Base-by-base conservation (phyloP, 2,329 filamentous ascomycete species). In the Cryphonectria radicalis region DNA sequence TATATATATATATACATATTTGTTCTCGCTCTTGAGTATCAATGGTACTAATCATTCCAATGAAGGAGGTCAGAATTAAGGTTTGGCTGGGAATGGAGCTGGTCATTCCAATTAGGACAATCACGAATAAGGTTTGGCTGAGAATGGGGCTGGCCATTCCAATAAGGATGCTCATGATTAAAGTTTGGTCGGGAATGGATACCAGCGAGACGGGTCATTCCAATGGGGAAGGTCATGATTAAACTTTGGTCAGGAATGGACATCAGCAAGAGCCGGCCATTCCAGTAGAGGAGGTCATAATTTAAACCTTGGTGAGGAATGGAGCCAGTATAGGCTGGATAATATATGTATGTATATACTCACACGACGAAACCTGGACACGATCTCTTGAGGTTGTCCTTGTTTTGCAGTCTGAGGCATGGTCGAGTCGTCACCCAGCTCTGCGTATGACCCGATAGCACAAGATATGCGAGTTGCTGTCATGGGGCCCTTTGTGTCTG, bases 351-450 rank as follows among this genome's bases (percentile, higher is more conserved):
- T 32, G 3, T 32, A 32, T 32, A 32, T 10, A 37, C 35, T 63
- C 35, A 63, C 19, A 37, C 35, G 59, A 37, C 19, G 19, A n/a
- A 63, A 63, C 19, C 37, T 42, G 35, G 35, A 37, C 8, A 37
- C 35, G 32, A 62, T 32, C 22, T 67, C 53, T 11, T 60, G 32
- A 59, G 32, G 53, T 40, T 67, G 53, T 5, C n/a, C 22, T 1
- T 37, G 28, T 10, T 37, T 25, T 67, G 50, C 8, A 60, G 35
- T 10, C 65, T 55, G 14, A 67, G 10, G 22, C 13, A 60, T 32
- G 3, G 10, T 35, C 22, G 37, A 25, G 37, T 67, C 66, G 11
- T 62, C 66, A 7, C 55, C 66, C 3, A 67, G n/a, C 53, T 67
- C 40, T 10, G 22, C 55, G 40, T 67, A 67, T 11, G 32, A 14